These are phyloP conservation scores for Floccularia luteovirens DNA, from an alignment of 768 basidiomycete genomes.

Conservation along the genomic window DNA sequence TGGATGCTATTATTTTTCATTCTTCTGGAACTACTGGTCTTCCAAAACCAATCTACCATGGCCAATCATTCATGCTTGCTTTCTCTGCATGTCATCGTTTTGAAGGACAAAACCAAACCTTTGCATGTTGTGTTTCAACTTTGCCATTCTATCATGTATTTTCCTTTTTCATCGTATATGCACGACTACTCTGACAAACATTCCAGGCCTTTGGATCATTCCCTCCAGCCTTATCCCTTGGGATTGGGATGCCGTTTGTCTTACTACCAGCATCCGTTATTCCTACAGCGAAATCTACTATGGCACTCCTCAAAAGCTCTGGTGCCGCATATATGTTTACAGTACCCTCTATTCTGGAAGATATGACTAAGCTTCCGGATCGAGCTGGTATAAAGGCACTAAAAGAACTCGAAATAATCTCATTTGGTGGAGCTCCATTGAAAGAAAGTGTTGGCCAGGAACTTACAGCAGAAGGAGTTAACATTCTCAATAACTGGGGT, in stretches of 20 bases:
- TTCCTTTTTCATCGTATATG: neutral
- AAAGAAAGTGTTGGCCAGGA: conserved; percentile 23
- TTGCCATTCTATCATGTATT: conserved; percentile 30
- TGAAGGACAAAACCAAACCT: conserved; percentile 18
- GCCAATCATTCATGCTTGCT: conserved; percentile 22
- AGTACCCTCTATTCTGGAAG: conserved; percentile 32
- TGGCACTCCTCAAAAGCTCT: conserved; percentile 14
- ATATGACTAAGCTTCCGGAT: conserved; percentile 18
- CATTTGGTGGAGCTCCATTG: conserved; percentile 30
- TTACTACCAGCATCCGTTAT: conserved; percentile 24
- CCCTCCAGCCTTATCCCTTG: conserved; percentile 24
- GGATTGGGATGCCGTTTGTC: conserved; percentile 29
- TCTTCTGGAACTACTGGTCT: conserved; percentile 45
- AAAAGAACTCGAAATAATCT: conserved; percentile 22
- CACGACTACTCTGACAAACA: conserved; percentile 1
- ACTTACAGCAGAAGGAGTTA: conserved; percentile 21
- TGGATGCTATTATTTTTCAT: conserved; percentile 36
- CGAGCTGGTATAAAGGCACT: conserved; percentile 20
- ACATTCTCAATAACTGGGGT: conserved; percentile 34
- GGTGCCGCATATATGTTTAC: conserved; percentile 25
- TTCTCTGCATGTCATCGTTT: conserved; percentile 27
- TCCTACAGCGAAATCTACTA: conserved; percentile 23
- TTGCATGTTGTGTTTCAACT: conserved; percentile 24
- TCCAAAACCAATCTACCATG: conserved; percentile 35
- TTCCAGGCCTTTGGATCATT: conserved; percentile 28